Evolutionary conservation across 371 early-diverging fungal genomes (phyloP).

Genomic region (Umbelopsis sp.): DNA sequence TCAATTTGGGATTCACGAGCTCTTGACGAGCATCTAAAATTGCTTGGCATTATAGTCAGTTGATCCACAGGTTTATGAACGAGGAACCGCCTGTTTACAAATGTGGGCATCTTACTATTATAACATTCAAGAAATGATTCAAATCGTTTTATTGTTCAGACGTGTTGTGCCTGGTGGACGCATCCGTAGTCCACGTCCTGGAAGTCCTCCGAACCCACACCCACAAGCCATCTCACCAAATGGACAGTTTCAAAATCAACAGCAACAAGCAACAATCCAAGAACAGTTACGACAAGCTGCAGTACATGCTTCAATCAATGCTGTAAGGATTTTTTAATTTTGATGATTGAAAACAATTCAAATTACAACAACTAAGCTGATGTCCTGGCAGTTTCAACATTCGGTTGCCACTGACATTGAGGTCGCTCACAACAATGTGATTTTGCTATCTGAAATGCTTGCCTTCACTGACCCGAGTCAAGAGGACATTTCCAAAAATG

Average conservation of each 20-base stretch:
- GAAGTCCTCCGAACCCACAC: no score
- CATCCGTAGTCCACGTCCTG: no score
- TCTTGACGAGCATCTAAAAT: not conserved
- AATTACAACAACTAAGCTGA: not conserved
- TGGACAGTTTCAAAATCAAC: conserved; percentile 23
- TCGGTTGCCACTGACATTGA: conserved; percentile 34
- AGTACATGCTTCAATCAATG: conserved; percentile 16
- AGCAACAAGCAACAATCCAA: conserved; percentile 12
- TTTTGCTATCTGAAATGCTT: conserved; percentile 49
- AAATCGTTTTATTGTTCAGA: not conserved
- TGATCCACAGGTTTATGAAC: conserved; percentile 10
- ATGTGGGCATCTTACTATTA: conserved; percentile 15
- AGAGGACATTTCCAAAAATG: conserved; percentile 52
- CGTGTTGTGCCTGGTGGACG: not conserved
- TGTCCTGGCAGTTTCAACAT: not conserved
- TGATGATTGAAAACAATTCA: not conserved
- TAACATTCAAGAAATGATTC: not conserved
- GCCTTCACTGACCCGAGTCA: conserved; percentile 55
- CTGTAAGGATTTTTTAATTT: not conserved
- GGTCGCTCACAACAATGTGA: conserved; percentile 51
- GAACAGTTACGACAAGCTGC: conserved; percentile 18
- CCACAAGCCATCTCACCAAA: not conserved
- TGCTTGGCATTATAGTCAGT: conserved; percentile 1
- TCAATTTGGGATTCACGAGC: no score
- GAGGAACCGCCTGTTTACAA: not conserved